Percentiles rank a stretch among this genome's conserved stretches.
phyloP scores from a whole-genome alignment of 2,329 filamentous ascomycete genomes.

The Phyllosticta paracitricarpa region DNA sequence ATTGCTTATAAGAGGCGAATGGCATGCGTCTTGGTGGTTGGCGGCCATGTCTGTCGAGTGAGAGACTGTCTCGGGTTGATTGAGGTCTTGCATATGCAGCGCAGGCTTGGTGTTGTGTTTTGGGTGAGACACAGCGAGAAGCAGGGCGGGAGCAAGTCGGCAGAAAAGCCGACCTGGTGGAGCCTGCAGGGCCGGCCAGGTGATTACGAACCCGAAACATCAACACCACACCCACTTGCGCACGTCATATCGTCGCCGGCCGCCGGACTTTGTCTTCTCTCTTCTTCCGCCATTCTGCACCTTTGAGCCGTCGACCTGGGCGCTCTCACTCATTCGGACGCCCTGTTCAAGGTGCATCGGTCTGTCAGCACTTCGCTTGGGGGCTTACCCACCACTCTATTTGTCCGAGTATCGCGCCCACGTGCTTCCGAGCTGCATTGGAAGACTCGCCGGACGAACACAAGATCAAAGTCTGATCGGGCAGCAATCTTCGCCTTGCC shows the following conservation, averaged over 20 bases:
- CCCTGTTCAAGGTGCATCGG: not conserved
- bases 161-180: not conserved
- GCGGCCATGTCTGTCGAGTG: not conserved
- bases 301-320: not conserved
- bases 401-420: not conserved
- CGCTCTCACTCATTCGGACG: not conserved
- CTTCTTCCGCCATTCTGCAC: not conserved
- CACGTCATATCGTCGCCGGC: constrained; percentile 1
- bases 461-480: not conserved
- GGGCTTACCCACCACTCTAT: not conserved
- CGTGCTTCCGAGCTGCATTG: not conserved
- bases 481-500: not conserved
- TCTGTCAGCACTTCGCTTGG: not conserved
- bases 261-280: constrained; percentile 4
- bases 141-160: not conserved
- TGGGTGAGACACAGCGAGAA: not conserved
- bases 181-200: constrained; percentile 1
- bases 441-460: not conserved
- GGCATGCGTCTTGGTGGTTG: not conserved
- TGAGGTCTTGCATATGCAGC: not conserved
- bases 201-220: constrained; percentile 9
- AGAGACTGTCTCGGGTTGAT: not conserved
- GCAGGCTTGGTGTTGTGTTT: not conserved
- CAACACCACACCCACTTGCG: constrained; percentile 1
- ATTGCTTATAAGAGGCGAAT: not conserved